Percentiles rank a stretch among this genome's conserved stretches.
phyloP scores from a whole-genome alignment of 805 yeast species.

The Naumovozyma dairenensis region DNA sequence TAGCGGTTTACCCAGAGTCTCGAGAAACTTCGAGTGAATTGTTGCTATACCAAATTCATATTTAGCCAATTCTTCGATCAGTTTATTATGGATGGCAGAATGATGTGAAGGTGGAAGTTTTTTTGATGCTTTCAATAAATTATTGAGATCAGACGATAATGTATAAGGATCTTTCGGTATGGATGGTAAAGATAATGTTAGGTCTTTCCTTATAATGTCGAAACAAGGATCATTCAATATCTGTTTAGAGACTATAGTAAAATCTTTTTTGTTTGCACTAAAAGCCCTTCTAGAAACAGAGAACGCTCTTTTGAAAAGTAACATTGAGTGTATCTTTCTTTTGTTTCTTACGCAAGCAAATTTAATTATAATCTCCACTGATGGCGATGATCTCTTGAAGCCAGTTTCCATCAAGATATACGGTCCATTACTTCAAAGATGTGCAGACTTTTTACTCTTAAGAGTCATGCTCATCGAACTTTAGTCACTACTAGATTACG shows the following conservation, averaged over 20 bases:
- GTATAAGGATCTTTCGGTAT: constrained; percentile 18
- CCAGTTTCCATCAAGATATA: too few species aligned
- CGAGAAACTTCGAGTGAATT: constrained; percentile 21
- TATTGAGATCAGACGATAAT: constrained; percentile 13
- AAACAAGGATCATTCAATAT: constrained; percentile 12
- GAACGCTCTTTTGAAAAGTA: constrained; percentile 7
- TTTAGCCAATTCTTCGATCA: constrained; percentile 23
- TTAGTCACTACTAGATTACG: too few species aligned
- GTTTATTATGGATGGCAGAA: constrained; percentile 17
- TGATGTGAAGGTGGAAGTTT: constrained; percentile 9
- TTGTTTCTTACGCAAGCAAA: too few species aligned
- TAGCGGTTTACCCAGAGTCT: constrained; percentile 14
- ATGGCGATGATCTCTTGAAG: too few species aligned
- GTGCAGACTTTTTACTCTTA: too few species aligned
- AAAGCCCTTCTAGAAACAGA: constrained; percentile 1
- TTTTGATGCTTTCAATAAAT: constrained; percentile 5
- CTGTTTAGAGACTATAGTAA: constrained; percentile 3
- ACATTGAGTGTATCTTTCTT: constrained; percentile 4
- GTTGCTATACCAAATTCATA: constrained; percentile 28
- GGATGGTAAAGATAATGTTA: constrained; percentile 3
- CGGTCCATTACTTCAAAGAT: too few species aligned
- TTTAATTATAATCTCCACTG: too few species aligned
- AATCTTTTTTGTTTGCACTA: neutral
- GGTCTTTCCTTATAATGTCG: constrained; percentile 9
- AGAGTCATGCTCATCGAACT: too few species aligned